Evolutionary conservation across 2,329 filamentous ascomycete genomes (phyloP).

Genomic region (Talaromyces amestolkiae): DNA sequence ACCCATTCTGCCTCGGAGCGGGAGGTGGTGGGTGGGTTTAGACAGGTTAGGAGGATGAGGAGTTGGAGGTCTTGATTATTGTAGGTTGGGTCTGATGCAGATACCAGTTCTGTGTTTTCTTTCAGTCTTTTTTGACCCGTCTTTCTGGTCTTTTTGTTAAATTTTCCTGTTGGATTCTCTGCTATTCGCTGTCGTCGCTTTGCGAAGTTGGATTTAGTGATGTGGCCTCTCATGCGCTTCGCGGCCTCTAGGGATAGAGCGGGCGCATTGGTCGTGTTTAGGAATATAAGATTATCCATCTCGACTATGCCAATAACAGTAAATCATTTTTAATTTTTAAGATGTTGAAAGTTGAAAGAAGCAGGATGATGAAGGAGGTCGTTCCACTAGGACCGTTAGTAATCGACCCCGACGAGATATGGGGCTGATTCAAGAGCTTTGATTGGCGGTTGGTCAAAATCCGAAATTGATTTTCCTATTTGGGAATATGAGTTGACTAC

Average conservation of each 20-base stretch:
- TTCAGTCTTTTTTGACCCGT: background rate
- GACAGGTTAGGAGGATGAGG: slow-evolving; percentile 8
- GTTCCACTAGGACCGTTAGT: background rate
- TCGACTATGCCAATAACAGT: background rate
- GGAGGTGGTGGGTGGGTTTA: background rate
- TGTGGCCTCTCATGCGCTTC: slow-evolving; percentile 11
- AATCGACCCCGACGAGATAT: background rate
- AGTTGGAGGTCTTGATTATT: background rate
- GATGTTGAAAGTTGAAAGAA: background rate
- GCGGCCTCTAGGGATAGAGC: slow-evolving; percentile 3
- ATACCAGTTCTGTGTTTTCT: background rate
- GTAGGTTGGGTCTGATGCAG: background rate
- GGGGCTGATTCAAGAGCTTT: background rate
- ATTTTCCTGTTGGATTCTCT: background rate
- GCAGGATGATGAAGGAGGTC: background rate
- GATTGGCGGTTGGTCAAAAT: background rate
- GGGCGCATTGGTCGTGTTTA: slow-evolving; percentile 15
- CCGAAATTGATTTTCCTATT: slow-evolving; percentile 5
- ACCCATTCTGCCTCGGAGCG: slow-evolving; percentile 25
- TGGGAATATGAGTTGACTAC: background rate
- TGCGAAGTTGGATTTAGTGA: slow-evolving; percentile 16
- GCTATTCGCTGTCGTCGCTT: slow-evolving; percentile 6
- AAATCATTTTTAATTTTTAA: background rate
- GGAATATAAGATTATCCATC: slow-evolving; percentile 11
- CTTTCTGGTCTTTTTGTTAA: background rate